Conservation (phyloP, 73 alveolate genomes). For the Tetrahymena malaccensis region DNA sequence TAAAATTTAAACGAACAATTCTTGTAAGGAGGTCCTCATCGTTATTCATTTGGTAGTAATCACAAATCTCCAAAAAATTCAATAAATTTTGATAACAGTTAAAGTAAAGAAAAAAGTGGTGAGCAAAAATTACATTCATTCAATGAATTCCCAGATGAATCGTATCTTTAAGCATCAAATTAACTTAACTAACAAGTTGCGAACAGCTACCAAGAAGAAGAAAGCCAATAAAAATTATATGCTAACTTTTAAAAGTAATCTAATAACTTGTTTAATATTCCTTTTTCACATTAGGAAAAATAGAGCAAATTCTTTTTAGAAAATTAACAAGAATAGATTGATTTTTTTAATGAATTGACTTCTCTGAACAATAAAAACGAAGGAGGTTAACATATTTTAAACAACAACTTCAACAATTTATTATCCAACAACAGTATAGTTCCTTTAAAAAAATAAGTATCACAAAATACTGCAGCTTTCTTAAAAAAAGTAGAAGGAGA, state of each 20-base stretch:
- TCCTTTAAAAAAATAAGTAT: neutral
- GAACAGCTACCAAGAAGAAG: neutral
- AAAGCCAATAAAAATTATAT: neutral
- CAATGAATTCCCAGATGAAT: neutral
- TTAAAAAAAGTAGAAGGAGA: neutral
- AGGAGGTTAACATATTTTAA: neutral
- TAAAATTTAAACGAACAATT: neutral
- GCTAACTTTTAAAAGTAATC: neutral
- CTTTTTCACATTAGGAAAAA: neutral
- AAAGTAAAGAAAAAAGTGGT: neutral
- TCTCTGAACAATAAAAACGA: neutral
- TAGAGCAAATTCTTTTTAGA: neutral
- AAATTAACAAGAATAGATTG: neutral
- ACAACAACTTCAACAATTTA: no score
- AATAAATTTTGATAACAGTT: neutral
- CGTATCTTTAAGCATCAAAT: neutral
- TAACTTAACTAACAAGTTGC: neutral
- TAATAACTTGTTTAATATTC: neutral
- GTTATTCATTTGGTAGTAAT: neutral
- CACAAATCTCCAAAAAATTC: neutral
- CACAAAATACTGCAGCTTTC: neutral
- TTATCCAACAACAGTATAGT: neutral
- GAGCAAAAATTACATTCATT: neutral
- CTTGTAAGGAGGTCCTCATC: neutral
- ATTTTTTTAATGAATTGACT: neutral